Percentiles rank a stretch among this genome's conserved stretches.
Conservation (phyloP, 2,329 filamentous ascomycete genomes). For the Venturia pyrina region DNA sequence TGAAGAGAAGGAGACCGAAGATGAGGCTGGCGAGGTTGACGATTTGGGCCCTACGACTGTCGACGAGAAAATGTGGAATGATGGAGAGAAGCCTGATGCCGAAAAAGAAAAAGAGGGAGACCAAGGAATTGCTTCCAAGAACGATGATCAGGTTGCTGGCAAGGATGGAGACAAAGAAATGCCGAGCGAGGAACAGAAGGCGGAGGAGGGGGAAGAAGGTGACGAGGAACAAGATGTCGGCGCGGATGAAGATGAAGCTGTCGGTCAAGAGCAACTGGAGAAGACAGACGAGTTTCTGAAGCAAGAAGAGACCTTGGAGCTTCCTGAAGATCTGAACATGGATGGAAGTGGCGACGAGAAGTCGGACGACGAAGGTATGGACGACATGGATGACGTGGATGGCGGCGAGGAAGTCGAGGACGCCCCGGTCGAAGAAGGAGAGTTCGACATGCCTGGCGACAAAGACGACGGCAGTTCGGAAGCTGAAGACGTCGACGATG, state of each 20-base stretch:
- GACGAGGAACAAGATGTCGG: slow-evolving; percentile 45
- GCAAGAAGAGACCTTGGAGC: slow-evolving; percentile 69
- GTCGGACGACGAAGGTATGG: slow-evolving; percentile 17
- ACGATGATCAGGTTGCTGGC: slow-evolving; percentile 35
- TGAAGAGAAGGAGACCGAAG: slow-evolving; percentile 66
- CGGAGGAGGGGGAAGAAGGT: slow-evolving; percentile 47
- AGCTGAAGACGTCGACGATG: slow-evolving; percentile 25
- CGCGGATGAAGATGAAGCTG: slow-evolving; percentile 40
- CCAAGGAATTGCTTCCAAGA: slow-evolving; percentile 39
- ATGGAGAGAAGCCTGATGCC: slow-evolving; percentile 60
- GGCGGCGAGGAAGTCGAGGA: slow-evolving; percentile 43
- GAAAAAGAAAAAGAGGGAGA: slow-evolving; percentile 73
- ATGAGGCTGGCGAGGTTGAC: slow-evolving; percentile 84
- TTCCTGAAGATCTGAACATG: slow-evolving; percentile 82
- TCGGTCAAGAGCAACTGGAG: slow-evolving; percentile 56
- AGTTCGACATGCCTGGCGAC: slow-evolving; percentile 40
- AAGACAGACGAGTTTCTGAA: slow-evolving; percentile 65
- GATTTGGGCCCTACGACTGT: slow-evolving; percentile 81
- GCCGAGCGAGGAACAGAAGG: slow-evolving; percentile 44
- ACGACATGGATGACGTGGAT: slow-evolving; percentile 40
- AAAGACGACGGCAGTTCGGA: slow-evolving; percentile 27
- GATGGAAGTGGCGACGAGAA: slow-evolving; percentile 51
- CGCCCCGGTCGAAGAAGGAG: background rate
- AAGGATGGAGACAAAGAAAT: slow-evolving; percentile 47
- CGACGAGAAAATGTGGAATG: slow-evolving; percentile 99